Conservation (phyloP, 306 rosid species). For the Trichosanthes cucumerina region DNA sequence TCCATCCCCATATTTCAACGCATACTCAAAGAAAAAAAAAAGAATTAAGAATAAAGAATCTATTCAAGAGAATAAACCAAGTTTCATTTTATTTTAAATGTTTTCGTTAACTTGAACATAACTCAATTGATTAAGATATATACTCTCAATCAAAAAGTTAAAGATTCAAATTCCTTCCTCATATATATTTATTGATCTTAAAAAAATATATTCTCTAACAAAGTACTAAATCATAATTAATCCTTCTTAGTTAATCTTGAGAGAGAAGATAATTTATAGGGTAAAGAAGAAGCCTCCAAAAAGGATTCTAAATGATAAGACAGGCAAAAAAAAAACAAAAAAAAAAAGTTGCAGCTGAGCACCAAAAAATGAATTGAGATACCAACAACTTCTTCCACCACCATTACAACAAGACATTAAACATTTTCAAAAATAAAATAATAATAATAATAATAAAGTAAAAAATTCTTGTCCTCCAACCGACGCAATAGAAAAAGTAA, state of each 20-base stretch:
- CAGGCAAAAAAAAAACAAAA: not conserved
- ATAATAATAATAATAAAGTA: slow-evolving; percentile 12
- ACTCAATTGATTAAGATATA: too few species aligned
- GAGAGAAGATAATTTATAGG: not conserved
- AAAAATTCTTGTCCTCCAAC: slow-evolving; percentile 60
- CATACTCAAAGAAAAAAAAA: too few species aligned
- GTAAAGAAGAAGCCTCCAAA: not conserved
- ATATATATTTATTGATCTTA: too few species aligned
- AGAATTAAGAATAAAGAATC: not conserved
- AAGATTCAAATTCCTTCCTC: too few species aligned
- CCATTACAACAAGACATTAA: not conserved
- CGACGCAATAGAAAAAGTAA: slow-evolving; percentile 39
- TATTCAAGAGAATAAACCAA: not conserved
- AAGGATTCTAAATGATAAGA: not conserved
- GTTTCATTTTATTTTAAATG: not conserved
- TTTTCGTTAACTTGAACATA: too few species aligned
- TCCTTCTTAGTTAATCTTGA: not conserved
- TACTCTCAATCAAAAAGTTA: too few species aligned
- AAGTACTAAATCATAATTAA: not conserved
- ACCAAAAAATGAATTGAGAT: slow-evolving; percentile 16
- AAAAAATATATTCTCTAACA: not conserved
- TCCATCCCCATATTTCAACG: too few species aligned
- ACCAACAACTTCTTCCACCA: not conserved
- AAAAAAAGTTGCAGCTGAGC: not conserved
- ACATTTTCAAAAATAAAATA: too few species aligned